These are phyloP conservation scores for Arabidopsis suecica DNA, from an alignment of 345 rosid species.

Conservation along the genomic window DNA sequence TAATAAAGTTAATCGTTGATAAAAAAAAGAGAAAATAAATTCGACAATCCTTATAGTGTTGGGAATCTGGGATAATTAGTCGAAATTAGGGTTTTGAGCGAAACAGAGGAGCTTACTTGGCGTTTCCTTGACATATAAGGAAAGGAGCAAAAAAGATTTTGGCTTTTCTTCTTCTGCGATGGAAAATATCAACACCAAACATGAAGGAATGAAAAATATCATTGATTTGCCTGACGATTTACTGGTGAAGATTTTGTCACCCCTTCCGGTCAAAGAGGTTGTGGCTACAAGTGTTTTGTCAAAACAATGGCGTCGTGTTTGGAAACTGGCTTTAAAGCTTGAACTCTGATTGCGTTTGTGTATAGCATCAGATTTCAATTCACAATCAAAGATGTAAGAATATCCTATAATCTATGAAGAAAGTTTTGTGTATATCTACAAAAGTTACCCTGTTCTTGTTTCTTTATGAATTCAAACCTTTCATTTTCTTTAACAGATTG, in stretches of 20 bases:
- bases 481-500: neutral
- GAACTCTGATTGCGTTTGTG: neutral
- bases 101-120: neutral
- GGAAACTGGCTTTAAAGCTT: neutral
- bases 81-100: neutral
- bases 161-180: neutral
- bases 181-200: neutral
- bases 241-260: slow-evolving; percentile 1
- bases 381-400: neutral
- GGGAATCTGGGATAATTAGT: neutral
- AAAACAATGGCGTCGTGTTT: neutral
- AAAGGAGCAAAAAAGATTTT: neutral
- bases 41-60: neutral
- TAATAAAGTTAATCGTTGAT: neutral
- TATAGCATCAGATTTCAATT: neutral
- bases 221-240: neutral
- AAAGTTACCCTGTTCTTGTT: neutral
- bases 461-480: neutral
- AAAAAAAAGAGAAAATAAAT: neutral
- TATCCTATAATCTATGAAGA: neutral
- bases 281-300: slow-evolving; percentile 4
- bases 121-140: neutral
- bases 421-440: neutral
- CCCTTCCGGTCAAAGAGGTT: neutral
- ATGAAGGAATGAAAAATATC: neutral